Percentiles rank a stretch among this genome's conserved stretches.
phyloP scores from a whole-genome alignment of 2,329 filamentous ascomycete genomes.

The Aspergillus novoparasiticus region DNA sequence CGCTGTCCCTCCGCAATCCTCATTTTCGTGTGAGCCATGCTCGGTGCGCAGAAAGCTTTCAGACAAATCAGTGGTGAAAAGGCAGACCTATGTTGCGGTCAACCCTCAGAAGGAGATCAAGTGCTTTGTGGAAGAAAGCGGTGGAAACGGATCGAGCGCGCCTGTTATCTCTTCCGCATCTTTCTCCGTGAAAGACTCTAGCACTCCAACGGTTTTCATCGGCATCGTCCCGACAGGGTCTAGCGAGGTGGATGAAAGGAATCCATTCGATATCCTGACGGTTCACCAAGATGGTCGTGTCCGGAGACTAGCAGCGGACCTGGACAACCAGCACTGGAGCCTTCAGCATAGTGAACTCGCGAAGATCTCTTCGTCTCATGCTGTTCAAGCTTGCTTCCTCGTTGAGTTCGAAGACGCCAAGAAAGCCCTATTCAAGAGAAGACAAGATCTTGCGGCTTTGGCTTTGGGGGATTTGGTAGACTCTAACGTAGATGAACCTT shows the following conservation, averaged over 20 bases:
- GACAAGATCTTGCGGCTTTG: constrained; percentile 43
- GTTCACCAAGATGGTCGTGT: constrained; percentile 49
- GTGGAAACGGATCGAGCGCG: constrained; percentile 32
- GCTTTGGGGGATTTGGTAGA: constrained; percentile 35
- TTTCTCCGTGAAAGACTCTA: constrained; percentile 41
- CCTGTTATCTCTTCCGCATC: constrained; percentile 42
- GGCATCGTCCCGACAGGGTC: constrained; percentile 38
- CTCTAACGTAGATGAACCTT: constrained; percentile 32
- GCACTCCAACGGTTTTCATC: constrained; percentile 41
- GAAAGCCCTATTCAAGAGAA: constrained; percentile 42
- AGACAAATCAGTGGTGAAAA: constrained; percentile 47
- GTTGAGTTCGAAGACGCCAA: constrained; percentile 46
- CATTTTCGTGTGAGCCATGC: constrained; percentile 59
- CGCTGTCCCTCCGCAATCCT: constrained; percentile 61
- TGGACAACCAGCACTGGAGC: constrained; percentile 44
- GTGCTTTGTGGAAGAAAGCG: constrained; percentile 55
- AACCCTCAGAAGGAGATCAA: constrained; percentile 55
- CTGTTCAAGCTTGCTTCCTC: constrained; percentile 40
- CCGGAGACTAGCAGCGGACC: constrained; percentile 42
- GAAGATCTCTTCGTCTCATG: constrained; percentile 29
- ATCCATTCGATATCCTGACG: constrained; percentile 43
- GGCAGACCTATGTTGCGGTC: constrained; percentile 60
- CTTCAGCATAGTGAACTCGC: constrained; percentile 37
- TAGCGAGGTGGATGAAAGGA: constrained; percentile 27
- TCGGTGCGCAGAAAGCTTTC: constrained; percentile 57